Evolutionary conservation across 495 filamentous ascomycete genomes (phyloP), one percentile per base, ranked within the genome.

Genomic region (Penicillium silybi): DNA sequence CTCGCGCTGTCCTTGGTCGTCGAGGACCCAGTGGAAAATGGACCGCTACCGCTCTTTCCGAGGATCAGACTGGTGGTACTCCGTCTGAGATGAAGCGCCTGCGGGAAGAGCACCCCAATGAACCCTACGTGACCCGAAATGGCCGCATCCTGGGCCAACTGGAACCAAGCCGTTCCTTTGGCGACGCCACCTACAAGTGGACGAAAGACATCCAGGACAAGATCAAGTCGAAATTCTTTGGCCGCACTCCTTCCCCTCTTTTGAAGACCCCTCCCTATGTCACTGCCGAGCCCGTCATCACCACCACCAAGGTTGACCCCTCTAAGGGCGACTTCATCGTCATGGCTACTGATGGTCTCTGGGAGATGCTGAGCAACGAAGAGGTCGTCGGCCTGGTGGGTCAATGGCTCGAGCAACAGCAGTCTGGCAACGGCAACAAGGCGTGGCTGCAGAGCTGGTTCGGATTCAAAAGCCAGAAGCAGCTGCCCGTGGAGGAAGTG

Each of bases 341-440:
- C 45, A 84, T 99, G 78, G 95, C 95, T 5, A 96, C 95, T 0
- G 95, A 99, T 63, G 95, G 95, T 2, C 77, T 99, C 11, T 99
- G 95, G 93, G 95, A 99, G 72, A 97, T 97, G 92, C 76, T 99
- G 44, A 96, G 89, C 44, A 99, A 97, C 63, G 95, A 99, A 64
- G 95, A 99, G 72, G 95, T 97, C 1, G 85, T 99, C 42, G 95
- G 95, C 0, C 78, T 99, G 6, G 95, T 99, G 11, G 95, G 92
- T 3, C 88, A 92, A 66, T 99, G 95, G 95, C 79, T 99, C 34
- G 92, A 99, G 62, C 79, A 83, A 41, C 87, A 91, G 58, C 69
- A 77, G 42, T 63, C 71, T 15, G 58, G 74, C 67, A 44, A 29
- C 27, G 56, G 63, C 25, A 78, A 70, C 55, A 72, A 66, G 34